Percentiles rank a stretch among this genome's conserved stretches.
phyloP scores from a whole-genome alignment of 371 early-diverging fungal genomes.

The Nematocida ironsii region DNA sequence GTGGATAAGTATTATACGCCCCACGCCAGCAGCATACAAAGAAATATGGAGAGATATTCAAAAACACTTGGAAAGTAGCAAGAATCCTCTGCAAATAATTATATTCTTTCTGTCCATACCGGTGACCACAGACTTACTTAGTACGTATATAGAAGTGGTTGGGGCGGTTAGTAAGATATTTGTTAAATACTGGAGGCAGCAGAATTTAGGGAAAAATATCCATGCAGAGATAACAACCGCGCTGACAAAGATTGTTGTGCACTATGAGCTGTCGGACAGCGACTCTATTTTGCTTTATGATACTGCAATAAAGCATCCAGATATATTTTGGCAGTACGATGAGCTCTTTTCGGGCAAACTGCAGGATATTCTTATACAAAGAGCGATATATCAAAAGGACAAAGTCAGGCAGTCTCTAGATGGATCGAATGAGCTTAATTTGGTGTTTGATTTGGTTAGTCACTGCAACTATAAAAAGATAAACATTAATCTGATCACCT shows the following conservation, averaged over 20 bases:
- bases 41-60: not conserved
- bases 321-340: conserved; percentile 57
- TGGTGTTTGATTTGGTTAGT: conserved; percentile 14
- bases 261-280: not conserved
- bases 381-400: conserved; percentile 28
- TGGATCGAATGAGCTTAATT: conserved; percentile 1
- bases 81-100: not conserved
- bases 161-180: not conserved
- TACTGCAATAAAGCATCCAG: not conserved
- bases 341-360: conserved; percentile 33
- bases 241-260: not conserved
- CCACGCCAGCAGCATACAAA: not conserved
- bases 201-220: not conserved
- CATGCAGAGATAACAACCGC: not conserved
- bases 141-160: not conserved
- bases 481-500: not conserved
- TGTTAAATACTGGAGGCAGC: not conserved
- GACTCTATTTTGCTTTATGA: conserved; percentile 3
- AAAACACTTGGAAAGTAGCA: not conserved
- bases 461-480: not conserved
- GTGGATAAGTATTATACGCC: conserved; percentile 13
- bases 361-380: conserved; percentile 47
- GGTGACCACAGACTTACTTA: not conserved
- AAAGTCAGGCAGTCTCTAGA: conserved; percentile 11
- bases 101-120: conserved; percentile 1